Conservation (phyloP, 306 rosid species). For the Fagus crenata region DNA sequence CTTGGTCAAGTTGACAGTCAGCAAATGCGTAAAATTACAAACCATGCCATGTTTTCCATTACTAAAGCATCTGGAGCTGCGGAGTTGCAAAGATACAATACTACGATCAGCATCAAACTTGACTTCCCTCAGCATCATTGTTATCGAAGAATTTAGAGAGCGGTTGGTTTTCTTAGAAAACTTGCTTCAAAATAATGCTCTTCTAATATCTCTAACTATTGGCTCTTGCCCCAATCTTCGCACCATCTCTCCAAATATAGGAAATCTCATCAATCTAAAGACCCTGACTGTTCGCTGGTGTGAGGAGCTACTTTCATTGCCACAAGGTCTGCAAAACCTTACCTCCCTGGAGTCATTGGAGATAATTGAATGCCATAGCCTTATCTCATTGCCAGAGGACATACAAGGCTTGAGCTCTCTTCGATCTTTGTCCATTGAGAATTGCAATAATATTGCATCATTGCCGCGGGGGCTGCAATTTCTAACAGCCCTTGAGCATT, state of each 20-base stretch:
- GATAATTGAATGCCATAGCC: constrained; percentile 26
- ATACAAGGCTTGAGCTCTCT: constrained; percentile 21
- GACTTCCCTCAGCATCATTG: constrained; percentile 22
- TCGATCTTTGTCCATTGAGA: constrained; percentile 33
- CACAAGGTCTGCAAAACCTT: constrained; percentile 28
- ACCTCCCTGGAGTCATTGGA: constrained; percentile 27
- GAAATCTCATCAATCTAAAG: constrained; percentile 12
- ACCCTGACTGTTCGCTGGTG: constrained; percentile 28
- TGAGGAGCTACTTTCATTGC: background rate
- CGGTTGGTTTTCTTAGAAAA: constrained; percentile 1
- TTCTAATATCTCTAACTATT: constrained; percentile 21
- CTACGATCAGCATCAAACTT: constrained; percentile 7
- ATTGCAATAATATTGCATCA: constrained; percentile 14
- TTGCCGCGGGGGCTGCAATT: constrained; percentile 21
- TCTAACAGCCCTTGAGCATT: constrained; percentile 26
- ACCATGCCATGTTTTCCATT: constrained; percentile 25
- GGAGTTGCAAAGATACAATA: background rate
- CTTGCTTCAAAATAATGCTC: constrained; percentile 18
- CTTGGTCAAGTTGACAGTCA: constrained; percentile 14
- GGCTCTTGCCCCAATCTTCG: constrained; percentile 27
- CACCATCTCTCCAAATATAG: constrained; percentile 8
- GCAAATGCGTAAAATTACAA: constrained; percentile 14
- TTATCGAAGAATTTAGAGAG: constrained; percentile 20
- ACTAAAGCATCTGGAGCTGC: constrained; percentile 19
- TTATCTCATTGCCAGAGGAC: constrained; percentile 21